Evolutionary conservation across 257 asterid species (phyloP).

Genomic region (Anisodus tanguticus): DNA sequence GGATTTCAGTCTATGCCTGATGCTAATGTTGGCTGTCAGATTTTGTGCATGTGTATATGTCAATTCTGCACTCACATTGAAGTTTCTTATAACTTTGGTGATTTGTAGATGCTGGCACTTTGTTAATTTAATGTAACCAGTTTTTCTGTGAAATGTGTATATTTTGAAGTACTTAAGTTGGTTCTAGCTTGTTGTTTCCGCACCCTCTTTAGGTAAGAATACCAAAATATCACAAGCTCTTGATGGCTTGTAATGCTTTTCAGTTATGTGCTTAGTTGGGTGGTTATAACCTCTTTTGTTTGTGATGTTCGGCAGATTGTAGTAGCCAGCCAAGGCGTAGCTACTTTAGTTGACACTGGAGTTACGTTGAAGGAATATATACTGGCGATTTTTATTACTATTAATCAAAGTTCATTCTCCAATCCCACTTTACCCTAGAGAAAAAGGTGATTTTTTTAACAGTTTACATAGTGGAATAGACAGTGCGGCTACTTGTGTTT

Average conservation of each 20-base stretch:
- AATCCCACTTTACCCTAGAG: neutral
- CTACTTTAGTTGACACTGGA: neutral
- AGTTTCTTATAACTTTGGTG: constrained; percentile 17
- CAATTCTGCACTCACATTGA: constrained; percentile 11
- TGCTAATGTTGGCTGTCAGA: constrained; percentile 18
- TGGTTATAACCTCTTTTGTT: neutral
- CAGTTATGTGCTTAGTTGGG: neutral
- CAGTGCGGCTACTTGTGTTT: neutral
- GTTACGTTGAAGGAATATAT: neutral
- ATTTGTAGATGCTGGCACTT: neutral
- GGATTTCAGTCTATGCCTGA: neutral
- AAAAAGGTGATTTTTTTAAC: neutral
- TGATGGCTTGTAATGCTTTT: neutral
- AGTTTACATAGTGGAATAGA: neutral
- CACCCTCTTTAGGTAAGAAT: neutral
- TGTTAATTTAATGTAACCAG: neutral
- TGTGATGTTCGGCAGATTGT: neutral
- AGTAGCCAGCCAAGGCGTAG: neutral
- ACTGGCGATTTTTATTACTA: neutral
- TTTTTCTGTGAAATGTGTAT: neutral
- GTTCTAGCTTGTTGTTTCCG: neutral
- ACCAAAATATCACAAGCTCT: neutral
- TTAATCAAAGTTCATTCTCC: neutral
- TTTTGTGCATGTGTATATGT: constrained; percentile 25
- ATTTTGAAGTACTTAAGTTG: neutral